These are phyloP conservation scores for Poterioochromonas sp. DNA, from an alignment of 352 stramenopile species.

Conservation along the genomic window DNA sequence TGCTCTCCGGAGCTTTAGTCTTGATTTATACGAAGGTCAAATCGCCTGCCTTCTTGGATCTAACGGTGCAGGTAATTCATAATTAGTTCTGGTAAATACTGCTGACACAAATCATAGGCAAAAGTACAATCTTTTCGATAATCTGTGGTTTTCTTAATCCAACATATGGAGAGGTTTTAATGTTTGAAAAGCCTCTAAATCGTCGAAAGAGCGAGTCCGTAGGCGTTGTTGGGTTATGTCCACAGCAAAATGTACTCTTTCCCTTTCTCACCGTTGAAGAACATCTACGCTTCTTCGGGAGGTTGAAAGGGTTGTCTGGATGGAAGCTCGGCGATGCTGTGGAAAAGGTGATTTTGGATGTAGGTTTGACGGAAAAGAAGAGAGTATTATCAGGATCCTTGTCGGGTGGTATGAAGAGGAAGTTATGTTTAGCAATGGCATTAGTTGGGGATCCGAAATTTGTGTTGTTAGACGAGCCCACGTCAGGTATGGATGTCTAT, in stretches of 20 bases:
- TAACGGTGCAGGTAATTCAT: slow-evolving; percentile 63
- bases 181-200: too few relatives aligned
- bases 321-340: slow-evolving; percentile 64
- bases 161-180: slow-evolving; percentile 7
- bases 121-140: not conserved
- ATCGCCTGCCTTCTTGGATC: slow-evolving; percentile 85
- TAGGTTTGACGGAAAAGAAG: slow-evolving; percentile 68
- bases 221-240: too few relatives aligned
- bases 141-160: not conserved
- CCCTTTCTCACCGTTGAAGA: slow-evolving; percentile 83
- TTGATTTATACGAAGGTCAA: slow-evolving; percentile 82
- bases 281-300: slow-evolving; percentile 74
- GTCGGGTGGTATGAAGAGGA: slow-evolving; percentile 69
- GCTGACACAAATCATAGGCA: not conserved
- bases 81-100: not conserved
- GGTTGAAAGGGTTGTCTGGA: slow-evolving; percentile 84
- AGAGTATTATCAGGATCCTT: slow-evolving; percentile 52
- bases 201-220: too few relatives aligned
- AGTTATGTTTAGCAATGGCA: slow-evolving; percentile 71
- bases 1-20: too few relatives aligned
- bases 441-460: slow-evolving; percentile 62
- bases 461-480: slow-evolving; percentile 77
- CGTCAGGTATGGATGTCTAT: slow-evolving; percentile 47
- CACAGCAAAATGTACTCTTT: slow-evolving; percentile 93
- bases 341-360: slow-evolving; percentile 58